These are phyloP conservation scores for Aspergillus amoenus DNA, from an alignment of 2,329 filamentous ascomycete species.

Conservation along the genomic window DNA sequence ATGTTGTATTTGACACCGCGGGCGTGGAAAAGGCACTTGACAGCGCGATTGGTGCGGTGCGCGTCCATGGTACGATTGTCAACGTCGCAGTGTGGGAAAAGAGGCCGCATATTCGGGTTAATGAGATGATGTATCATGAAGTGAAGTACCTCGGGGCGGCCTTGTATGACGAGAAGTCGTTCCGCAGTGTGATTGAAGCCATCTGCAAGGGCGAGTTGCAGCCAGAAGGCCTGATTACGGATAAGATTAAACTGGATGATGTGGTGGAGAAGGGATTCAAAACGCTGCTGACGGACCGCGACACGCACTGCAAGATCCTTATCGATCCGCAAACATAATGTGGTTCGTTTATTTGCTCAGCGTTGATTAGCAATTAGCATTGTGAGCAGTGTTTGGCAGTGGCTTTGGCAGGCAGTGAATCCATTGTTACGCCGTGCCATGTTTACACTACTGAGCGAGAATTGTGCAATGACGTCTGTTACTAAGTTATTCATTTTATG, in stretches of 20 bases:
- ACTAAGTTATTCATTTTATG: background rate
- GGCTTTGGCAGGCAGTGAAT: background rate
- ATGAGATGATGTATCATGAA: slow-evolving; percentile 55
- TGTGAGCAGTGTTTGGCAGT: too few relatives aligned
- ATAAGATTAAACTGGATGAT: slow-evolving; percentile 55
- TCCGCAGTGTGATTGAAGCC: slow-evolving; percentile 58
- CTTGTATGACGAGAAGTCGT: slow-evolving; percentile 55
- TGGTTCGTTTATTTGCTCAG: background rate
- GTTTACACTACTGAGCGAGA: background rate
- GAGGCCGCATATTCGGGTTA: slow-evolving; percentile 53
- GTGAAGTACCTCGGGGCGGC: slow-evolving; percentile 51
- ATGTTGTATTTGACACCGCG: slow-evolving; percentile 63
- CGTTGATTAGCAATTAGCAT: too few relatives aligned
- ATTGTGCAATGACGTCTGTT: background rate
- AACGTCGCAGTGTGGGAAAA: slow-evolving; percentile 67
- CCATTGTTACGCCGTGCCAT: background rate
- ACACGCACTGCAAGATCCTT: slow-evolving; percentile 63
- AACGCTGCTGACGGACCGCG: slow-evolving; percentile 58
- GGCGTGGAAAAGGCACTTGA: slow-evolving; percentile 56
- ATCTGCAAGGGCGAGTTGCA: slow-evolving; percentile 49
- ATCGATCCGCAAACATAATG: slow-evolving; percentile 19
- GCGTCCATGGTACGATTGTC: slow-evolving; percentile 57
- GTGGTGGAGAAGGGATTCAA: slow-evolving; percentile 59
- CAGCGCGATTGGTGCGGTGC: slow-evolving; percentile 50
- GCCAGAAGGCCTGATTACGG: slow-evolving; percentile 61